phyloP scores from a whole-genome alignment of 2,329 filamentous ascomycete species.

The Trichoderma pleuroti region DNA sequence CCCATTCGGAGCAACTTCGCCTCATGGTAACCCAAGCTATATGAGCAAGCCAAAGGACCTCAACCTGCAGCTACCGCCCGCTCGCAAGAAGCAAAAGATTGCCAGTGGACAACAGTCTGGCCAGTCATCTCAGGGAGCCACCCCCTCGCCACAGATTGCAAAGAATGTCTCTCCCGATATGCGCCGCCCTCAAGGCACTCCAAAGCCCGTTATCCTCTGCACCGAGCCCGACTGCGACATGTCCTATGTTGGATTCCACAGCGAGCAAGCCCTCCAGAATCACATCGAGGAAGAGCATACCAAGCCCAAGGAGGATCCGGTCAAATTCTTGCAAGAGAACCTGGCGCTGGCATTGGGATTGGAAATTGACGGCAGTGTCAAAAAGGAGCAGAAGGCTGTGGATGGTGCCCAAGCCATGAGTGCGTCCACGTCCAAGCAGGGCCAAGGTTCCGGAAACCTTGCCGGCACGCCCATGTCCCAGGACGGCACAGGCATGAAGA shows the following conservation, averaged over 20 bases:
- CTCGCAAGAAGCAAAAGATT: slow-evolving; percentile 56
- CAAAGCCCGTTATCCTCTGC: slow-evolving; percentile 48
- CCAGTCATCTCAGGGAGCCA: slow-evolving; percentile 39
- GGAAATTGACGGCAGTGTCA: slow-evolving; percentile 47
- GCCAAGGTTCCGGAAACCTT: slow-evolving; percentile 43
- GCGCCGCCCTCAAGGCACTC: slow-evolving; percentile 34
- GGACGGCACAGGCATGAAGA: slow-evolving; percentile 46
- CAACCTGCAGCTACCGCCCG: slow-evolving; percentile 53
- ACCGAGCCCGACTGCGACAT: slow-evolving; percentile 54
- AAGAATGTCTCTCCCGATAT: slow-evolving; percentile 48
- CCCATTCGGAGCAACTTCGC: slow-evolving; percentile 52
- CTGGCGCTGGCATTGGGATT: slow-evolving; percentile 49
- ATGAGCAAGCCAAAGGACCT: slow-evolving; percentile 51
- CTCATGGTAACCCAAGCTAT: slow-evolving; percentile 58
- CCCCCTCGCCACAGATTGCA: slow-evolving; percentile 46
- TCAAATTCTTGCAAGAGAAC: slow-evolving; percentile 50
- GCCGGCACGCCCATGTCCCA: slow-evolving; percentile 50
- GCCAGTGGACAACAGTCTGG: slow-evolving; percentile 35
- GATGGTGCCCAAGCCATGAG: slow-evolving; percentile 38
- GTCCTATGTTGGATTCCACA: slow-evolving; percentile 47
- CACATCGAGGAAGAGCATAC: slow-evolving; percentile 60
- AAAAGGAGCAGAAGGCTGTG: slow-evolving; percentile 33
- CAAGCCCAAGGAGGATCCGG: slow-evolving; percentile 52
- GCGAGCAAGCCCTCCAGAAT: slow-evolving; percentile 49
- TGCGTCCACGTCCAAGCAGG: slow-evolving; percentile 44